phyloP scores from a whole-genome alignment of 176 grass and related monocot species.

The Eremochloa ophiuroides region DNA sequence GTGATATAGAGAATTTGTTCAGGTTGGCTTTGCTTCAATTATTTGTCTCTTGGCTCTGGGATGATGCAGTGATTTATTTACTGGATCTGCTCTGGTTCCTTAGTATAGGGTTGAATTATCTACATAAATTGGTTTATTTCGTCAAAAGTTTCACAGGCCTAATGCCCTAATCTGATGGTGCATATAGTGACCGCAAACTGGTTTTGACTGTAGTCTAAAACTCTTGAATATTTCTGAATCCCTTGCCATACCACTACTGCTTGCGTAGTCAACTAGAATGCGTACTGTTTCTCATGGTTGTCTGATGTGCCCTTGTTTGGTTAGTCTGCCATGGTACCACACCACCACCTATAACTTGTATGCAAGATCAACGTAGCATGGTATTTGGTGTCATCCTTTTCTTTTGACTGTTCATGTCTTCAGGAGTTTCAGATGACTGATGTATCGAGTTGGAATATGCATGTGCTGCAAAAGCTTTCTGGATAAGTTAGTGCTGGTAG shows the following conservation, averaged over 20 bases:
- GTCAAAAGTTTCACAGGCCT: background rate
- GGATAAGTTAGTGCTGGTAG: background rate
- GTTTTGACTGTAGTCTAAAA: background rate
- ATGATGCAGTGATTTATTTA: background rate
- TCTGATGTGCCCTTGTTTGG: background rate
- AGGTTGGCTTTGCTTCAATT: background rate
- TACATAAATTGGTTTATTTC: background rate
- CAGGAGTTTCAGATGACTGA: background rate
- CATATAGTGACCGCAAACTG: background rate
- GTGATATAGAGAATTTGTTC: background rate
- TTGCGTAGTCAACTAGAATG: background rate
- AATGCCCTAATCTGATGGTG: background rate
- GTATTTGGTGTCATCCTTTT: no score
- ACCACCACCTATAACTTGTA: no score
- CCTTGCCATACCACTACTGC: background rate
- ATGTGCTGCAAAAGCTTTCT: background rate
- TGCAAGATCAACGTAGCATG: background rate
- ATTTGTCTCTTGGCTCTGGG: background rate
- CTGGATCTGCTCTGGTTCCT: background rate
- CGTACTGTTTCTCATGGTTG: background rate
- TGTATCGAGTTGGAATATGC: background rate
- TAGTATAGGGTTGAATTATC: background rate
- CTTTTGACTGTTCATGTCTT: background rate
- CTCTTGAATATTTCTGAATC: background rate
- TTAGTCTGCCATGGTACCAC: background rate